Conservation (phyloP, 2,329 filamentous ascomycete species). For the Penicillium freii region DNA sequence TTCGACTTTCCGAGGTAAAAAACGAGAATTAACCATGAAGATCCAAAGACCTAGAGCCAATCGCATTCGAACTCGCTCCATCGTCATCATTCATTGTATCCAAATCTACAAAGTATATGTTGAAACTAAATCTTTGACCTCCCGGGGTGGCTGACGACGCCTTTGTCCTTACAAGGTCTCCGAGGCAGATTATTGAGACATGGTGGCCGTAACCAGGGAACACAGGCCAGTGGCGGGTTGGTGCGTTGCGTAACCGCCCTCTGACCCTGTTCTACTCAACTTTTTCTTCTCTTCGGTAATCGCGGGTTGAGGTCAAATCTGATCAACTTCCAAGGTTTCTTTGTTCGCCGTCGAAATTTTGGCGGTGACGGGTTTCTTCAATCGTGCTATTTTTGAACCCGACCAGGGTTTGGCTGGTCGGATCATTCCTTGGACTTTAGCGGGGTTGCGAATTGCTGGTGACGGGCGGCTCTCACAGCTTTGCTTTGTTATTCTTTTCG, state of each 20-base stretch:
- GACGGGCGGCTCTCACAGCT: neutral
- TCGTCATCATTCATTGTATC: neutral
- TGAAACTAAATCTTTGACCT: constrained; percentile 1
- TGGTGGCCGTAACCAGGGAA: constrained; percentile 5
- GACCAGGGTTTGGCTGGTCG: neutral
- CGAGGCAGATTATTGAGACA: neutral
- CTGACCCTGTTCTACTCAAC: constrained; percentile 1
- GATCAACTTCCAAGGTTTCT: neutral
- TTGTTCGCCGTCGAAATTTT: neutral
- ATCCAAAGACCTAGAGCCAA: neutral
- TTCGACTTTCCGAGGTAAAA: neutral
- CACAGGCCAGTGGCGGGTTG: constrained; percentile 6
- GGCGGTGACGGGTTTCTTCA: neutral
- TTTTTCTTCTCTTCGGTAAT: constrained; percentile 4
- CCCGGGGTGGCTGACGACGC: constrained; percentile 5
- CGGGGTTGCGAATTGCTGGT: neutral
- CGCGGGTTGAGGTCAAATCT: constrained; percentile 1
- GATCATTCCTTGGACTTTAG: neutral
- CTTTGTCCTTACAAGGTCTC: neutral
- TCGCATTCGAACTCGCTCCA: neutral
- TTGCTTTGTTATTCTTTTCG: neutral
- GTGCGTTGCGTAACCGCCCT: constrained; percentile 7
- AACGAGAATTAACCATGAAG: neutral
- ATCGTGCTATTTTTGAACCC: neutral
- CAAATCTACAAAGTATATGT: neutral